Conservation (phyloP, 345 rosid species). For the Eucalyptus tenuipes region DNA sequence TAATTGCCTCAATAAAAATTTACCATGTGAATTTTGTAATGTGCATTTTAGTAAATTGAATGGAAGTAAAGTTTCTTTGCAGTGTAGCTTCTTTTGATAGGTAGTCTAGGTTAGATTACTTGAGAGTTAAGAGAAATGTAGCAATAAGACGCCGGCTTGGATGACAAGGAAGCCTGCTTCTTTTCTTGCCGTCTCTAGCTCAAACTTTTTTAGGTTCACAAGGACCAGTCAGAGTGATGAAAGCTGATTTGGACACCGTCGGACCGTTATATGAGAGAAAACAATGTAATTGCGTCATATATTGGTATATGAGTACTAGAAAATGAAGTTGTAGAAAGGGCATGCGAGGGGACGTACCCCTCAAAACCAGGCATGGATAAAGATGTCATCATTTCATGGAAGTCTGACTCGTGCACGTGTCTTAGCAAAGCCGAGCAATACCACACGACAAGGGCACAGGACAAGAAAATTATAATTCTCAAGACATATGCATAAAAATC, state of each 20-base stretch:
- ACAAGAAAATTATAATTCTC: neutral
- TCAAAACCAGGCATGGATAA: neutral
- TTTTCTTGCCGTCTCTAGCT: neutral
- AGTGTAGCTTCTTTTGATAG: neutral
- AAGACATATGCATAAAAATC: neutral
- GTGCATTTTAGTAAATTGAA: neutral
- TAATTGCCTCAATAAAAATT: neutral
- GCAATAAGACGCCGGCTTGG: neutral
- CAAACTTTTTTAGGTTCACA: neutral
- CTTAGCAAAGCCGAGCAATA: neutral
- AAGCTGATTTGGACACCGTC: neutral
- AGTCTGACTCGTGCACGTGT: neutral
- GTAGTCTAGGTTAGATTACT: neutral
- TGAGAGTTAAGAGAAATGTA: neutral
- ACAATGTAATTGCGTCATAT: neutral
- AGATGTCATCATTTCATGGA: neutral
- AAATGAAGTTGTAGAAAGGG: neutral
- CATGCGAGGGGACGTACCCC: neutral
- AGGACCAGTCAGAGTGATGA: neutral
- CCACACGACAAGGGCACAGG: neutral
- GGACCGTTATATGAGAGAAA: neutral
- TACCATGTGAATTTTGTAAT: neutral
- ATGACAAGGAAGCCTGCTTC: neutral
- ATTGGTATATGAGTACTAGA: neutral
- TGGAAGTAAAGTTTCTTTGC: too few relatives aligned